A percentile compares a stretch with the other conserved stretches of the same genome.
These are phyloP conservation scores for Fusarium nurragi DNA, from an alignment of 2,329 filamentous ascomycete genomes.

Conservation along the genomic window DNA sequence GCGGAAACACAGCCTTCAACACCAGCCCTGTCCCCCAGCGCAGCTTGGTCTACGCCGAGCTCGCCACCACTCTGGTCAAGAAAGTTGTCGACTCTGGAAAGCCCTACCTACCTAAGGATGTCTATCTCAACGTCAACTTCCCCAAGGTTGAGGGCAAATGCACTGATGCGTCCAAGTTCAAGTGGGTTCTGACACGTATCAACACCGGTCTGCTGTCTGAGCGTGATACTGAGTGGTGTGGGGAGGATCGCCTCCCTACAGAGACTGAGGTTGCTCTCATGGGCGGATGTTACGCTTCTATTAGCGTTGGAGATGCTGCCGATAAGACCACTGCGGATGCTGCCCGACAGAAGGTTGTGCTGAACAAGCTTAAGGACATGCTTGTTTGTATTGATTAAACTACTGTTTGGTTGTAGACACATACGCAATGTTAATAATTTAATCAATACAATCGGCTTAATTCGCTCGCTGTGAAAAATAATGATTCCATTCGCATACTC, in stretches of 20 bases:
- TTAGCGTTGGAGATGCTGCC: constrained; percentile 69
- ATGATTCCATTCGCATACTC: not conserved
- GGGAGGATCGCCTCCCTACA: constrained; percentile 63
- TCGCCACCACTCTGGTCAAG: constrained; percentile 67
- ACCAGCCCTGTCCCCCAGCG: constrained; percentile 60
- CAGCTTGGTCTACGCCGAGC: constrained; percentile 69
- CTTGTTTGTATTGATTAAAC: constrained; percentile 42
- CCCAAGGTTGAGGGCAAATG: constrained; percentile 63
- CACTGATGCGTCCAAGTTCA: constrained; percentile 62
- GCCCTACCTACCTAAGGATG: constrained; percentile 69
- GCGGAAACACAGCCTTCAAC: constrained; percentile 63
- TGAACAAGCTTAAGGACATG: constrained; percentile 47
- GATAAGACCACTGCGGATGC: constrained; percentile 65
- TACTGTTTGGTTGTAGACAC: not conserved
- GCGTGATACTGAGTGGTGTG: constrained; percentile 68
- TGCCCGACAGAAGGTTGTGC: constrained; percentile 44
- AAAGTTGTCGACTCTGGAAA: constrained; percentile 63
- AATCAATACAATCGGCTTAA: not conserved
- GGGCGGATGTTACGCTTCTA: constrained; percentile 67
- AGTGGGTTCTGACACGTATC: constrained; percentile 72
- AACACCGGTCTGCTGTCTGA: constrained; percentile 62
- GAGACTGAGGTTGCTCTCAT: constrained; percentile 63
- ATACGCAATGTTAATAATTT: not conserved
- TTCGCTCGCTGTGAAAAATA: not conserved
- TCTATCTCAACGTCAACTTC: constrained; percentile 77